Percentiles rank a stretch among this genome's conserved stretches.
These are phyloP conservation scores for Boletellus sp. DNA, from an alignment of 1,284 basidiomycete genomes.

Conservation along the genomic window DNA sequence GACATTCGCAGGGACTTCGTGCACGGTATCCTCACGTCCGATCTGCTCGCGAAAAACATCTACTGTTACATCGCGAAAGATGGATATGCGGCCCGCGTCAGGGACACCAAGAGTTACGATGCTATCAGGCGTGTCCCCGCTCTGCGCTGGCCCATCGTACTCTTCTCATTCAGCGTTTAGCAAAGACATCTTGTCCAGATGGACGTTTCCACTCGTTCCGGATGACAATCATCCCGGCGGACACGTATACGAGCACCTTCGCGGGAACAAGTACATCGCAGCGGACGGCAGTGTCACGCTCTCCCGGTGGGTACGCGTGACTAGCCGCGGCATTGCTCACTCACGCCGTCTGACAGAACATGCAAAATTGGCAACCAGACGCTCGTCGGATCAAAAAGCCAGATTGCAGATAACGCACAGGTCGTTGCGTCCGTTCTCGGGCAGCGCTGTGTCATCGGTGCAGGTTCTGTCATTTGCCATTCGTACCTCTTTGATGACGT, in stretches of 20 bases:
- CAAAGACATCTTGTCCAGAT: conserved; percentile 87
- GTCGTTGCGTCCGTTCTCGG: conserved; percentile 77
- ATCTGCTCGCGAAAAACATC: conserved; percentile 93
- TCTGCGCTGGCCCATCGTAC: neutral
- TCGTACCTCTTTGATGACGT: conserved; percentile 85
- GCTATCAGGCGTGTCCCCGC: conserved; percentile 61
- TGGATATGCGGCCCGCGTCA: conserved; percentile 85
- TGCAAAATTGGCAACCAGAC: conserved; percentile 82
- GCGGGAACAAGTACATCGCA: conserved; percentile 85
- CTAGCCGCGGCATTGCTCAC: conserved; percentile 1
- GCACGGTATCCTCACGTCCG: conserved; percentile 93
- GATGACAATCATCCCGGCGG: conserved; percentile 88
- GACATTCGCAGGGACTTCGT: conserved; percentile 92
- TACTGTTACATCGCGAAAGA: conserved; percentile 83
- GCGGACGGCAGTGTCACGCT: conserved; percentile 69
- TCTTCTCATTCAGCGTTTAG: conserved; percentile 39
- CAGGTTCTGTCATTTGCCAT: conserved; percentile 58
- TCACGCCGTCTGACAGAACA: conserved; percentile 44
- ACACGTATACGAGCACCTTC: conserved; percentile 76
- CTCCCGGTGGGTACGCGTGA: conserved; percentile 53
- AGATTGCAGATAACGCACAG: conserved; percentile 59
- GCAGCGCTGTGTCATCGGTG: conserved; percentile 64
- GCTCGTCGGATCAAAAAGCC: conserved; percentile 72
- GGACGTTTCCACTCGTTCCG: conserved; percentile 93
- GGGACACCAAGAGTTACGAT: conserved; percentile 88